These are phyloP conservation scores for Collybia sp. DNA, from an alignment of 768 basidiomycete genomes.

Conservation along the genomic window DNA sequence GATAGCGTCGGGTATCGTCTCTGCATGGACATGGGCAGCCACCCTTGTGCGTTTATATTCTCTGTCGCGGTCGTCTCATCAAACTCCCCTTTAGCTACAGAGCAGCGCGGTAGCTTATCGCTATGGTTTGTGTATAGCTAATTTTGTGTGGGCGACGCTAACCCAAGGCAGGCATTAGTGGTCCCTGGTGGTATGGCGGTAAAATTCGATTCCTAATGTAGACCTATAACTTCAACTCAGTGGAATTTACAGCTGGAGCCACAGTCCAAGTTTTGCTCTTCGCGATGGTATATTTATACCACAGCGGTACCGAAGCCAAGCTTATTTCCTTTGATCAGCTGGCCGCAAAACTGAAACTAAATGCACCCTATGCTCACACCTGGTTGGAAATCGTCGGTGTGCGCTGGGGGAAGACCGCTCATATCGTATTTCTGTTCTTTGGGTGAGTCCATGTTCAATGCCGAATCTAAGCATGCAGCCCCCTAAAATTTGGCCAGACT, in stretches of 20 bases:
- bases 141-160: too few species aligned
- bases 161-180: constrained; percentile 40
- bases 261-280: constrained; percentile 89
- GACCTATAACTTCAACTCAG: too few species aligned
- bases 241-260: constrained; percentile 51
- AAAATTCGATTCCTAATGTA: too few species aligned
- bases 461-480: too few species aligned
- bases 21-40: constrained; percentile 90
- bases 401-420: constrained; percentile 78
- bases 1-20: constrained; percentile 90
- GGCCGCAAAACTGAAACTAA: constrained; percentile 87
- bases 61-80: neutral
- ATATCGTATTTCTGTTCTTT: constrained; percentile 86
- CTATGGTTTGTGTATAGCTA: constrained; percentile 36
- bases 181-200: constrained; percentile 84
- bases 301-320: too few species aligned
- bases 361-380: constrained; percentile 85
- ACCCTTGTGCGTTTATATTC: constrained; percentile 45
- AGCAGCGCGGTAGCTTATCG: constrained; percentile 83
- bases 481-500: constrained; percentile 34
- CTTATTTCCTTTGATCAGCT: constrained; percentile 35
- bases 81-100: constrained; percentile 43
- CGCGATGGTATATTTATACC: constrained; percentile 48
- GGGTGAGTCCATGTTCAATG: constrained; percentile 41
- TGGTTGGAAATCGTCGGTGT: constrained; percentile 84